These are phyloP conservation scores for Athelia psychrophila DNA, from an alignment of 1,284 basidiomycete species.

Conservation along the genomic window DNA sequence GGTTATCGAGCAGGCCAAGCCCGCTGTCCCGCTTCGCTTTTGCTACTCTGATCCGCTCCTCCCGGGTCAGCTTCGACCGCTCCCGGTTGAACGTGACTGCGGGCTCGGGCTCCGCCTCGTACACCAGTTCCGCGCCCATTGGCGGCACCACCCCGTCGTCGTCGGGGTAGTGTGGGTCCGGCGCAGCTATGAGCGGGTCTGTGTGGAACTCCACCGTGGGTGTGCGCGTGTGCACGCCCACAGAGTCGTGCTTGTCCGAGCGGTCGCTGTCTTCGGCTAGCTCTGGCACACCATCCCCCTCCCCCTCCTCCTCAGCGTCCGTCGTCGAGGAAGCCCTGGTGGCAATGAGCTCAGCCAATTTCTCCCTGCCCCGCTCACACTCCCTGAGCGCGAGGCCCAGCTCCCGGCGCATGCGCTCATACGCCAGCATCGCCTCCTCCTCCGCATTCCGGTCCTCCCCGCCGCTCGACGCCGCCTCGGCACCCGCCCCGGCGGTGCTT, in stretches of 20 bases:
- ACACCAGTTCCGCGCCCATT: constrained; percentile 72
- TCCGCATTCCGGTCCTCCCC: no score
- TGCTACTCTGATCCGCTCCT: constrained; percentile 64
- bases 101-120: constrained; percentile 57
- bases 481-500: not conserved
- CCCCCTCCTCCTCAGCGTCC: constrained; percentile 26
- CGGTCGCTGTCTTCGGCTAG: constrained; percentile 53
- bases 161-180: constrained; percentile 46
- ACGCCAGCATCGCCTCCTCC: constrained; percentile 57
- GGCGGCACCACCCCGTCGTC: no score
- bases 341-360: constrained; percentile 54
- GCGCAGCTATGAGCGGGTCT: constrained; percentile 49
- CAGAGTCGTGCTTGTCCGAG: constrained; percentile 45
- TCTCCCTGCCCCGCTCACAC: constrained; percentile 72
- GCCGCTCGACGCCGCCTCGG: not conserved
- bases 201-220: constrained; percentile 18
- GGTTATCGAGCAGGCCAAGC: constrained; percentile 11
- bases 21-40: constrained; percentile 50
- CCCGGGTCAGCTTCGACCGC: constrained; percentile 61
- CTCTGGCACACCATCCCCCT: constrained; percentile 48
- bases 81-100: constrained; percentile 44
- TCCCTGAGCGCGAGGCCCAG: constrained; percentile 72
- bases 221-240: no score
- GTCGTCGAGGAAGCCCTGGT: constrained; percentile 31
- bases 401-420: constrained; percentile 70